Evolutionary conservation across 805 yeast species (phyloP).

Genomic region (Nakazawaea ishiwadae): DNA sequence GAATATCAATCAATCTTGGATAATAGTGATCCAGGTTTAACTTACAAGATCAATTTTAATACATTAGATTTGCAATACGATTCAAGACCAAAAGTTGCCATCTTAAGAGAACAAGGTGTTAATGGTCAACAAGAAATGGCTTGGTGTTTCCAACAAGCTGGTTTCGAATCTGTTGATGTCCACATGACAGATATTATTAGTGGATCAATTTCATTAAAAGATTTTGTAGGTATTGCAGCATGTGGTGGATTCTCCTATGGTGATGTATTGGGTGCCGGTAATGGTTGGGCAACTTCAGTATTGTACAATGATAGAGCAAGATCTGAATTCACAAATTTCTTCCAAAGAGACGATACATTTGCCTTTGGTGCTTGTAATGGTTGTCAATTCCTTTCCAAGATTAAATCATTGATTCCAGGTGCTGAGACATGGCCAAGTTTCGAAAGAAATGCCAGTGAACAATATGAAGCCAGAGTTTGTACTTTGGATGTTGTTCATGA

Average conservation of each 20-base stretch:
- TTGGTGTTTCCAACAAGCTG: slow-evolving; percentile 92
- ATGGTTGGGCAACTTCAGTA: slow-evolving; percentile 98
- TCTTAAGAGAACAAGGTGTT: slow-evolving; percentile 97
- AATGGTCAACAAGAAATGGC: slow-evolving; percentile 99
- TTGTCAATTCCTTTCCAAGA: slow-evolving; percentile 89
- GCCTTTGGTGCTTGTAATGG: slow-evolving; percentile 99
- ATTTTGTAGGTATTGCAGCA: slow-evolving; percentile 91
- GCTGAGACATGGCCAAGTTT: slow-evolving; percentile 94
- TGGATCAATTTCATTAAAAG: slow-evolving; percentile 67
- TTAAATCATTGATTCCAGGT: slow-evolving; percentile 86
- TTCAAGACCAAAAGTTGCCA: slow-evolving; percentile 84
- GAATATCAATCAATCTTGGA: slow-evolving; percentile 74
- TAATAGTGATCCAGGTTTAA: slow-evolving; percentile 85
- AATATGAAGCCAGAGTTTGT: slow-evolving; percentile 91
- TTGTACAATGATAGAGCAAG: slow-evolving; percentile 76
- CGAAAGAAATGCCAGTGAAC: slow-evolving; percentile 87
- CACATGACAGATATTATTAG: slow-evolving; percentile 90
- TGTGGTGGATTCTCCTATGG: slow-evolving; percentile 99
- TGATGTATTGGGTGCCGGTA: slow-evolving; percentile 97
- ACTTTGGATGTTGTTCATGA: slow-evolving; percentile 74
- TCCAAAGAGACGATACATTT: slow-evolving; percentile 87
- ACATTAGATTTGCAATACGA: slow-evolving; percentile 46
- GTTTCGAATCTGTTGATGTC: slow-evolving; percentile 89
- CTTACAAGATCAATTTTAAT: slow-evolving; percentile 70
- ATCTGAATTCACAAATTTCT: slow-evolving; percentile 71